Base-by-base conservation (phyloP, 106 monocot species). In the Dendrobium officinale region DNA sequence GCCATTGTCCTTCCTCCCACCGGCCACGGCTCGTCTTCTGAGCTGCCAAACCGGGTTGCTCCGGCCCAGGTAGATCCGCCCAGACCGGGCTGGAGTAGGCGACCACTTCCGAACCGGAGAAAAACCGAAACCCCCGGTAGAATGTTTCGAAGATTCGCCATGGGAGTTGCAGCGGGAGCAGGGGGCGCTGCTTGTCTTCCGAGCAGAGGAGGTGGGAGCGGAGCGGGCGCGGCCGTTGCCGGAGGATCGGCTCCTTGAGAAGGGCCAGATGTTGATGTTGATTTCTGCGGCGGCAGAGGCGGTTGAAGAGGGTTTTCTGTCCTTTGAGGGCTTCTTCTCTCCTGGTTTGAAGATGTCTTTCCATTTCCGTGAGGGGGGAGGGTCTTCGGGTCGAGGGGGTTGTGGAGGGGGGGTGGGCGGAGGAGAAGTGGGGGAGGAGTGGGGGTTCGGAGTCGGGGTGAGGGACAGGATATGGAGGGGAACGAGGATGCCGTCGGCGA, bases 201-300 rank as follows among this genome's bases (percentile, higher is more conserved):
- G 77, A 22, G 4, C 24, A 27, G 49, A 0, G 24, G 19, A 7
- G 0, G 49, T n/a, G 44, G 43, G 16, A 20, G 24, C 51, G 77
- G 49, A 2, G 11, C 54, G n/a, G 8, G 47, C 54, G 8, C 77
- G 10, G 49, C 67, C 70, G 42, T 20, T 80, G 2, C 81, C 85
- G 13, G 84, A 74, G 10, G 87, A 87, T 41, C 84, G 72, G 78
- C 87, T 87, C 16, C 87, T 55, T 1, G 74, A 74, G 81, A 87
- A 87, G 17, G 87, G 87, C 87, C 87, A 87, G 56, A 87, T 20
- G 72, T 84, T 55, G 55, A 83, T 84, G 74, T 78, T 87, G 24
- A 81, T 77, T 78, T 87, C 83, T 19, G 84, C 37, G 27, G 74
- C 24, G 40, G 84, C 37, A 10, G 74, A 17, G 40, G 40, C 66